These are phyloP conservation scores for Boletus fagicola DNA, from an alignment of 768 basidiomycete genomes.

Conservation along the genomic window DNA sequence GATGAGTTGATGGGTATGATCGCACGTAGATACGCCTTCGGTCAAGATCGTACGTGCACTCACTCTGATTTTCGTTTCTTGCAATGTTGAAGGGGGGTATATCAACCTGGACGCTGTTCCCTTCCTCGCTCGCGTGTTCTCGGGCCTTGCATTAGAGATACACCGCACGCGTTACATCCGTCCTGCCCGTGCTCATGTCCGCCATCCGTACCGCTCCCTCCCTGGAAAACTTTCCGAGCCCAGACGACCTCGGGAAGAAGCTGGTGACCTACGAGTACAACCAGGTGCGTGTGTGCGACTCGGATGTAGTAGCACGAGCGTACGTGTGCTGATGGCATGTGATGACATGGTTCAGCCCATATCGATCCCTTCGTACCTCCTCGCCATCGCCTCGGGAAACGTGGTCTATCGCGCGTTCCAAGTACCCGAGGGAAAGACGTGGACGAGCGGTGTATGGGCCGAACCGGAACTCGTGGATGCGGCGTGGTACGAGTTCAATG, in stretches of 20 bases:
- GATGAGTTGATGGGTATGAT: background rate
- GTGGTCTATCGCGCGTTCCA: conserved; percentile 69
- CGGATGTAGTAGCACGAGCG: background rate
- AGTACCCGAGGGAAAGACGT: conserved; percentile 55
- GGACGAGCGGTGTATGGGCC: conserved; percentile 88
- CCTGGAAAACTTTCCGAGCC: conserved; percentile 62
- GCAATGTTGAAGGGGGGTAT: background rate
- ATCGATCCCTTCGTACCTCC: conserved; percentile 83
- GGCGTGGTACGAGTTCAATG: conserved; percentile 85
- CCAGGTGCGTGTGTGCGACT: conserved; percentile 50
- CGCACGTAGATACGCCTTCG: conserved; percentile 69
- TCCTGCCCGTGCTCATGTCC: conserved; percentile 83
- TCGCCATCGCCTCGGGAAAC: conserved; percentile 88
- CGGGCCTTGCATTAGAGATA: conserved; percentile 53
- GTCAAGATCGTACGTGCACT: conserved; percentile 67
- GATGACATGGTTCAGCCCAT: conserved; percentile 46
- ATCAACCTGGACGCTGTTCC: background rate
- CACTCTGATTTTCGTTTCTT: background rate
- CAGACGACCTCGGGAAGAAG: conserved; percentile 68
- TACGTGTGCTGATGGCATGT: background rate
- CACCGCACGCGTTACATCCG: conserved; percentile 65
- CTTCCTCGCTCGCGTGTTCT: background rate
- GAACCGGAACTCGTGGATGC: conserved; percentile 81
- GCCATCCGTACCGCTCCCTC: conserved; percentile 77
- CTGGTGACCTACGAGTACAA: conserved; percentile 69